These are phyloP conservation scores for Peronospora farinosa DNA, from an alignment of 352 stramenopile genomes.

Conservation along the genomic window DNA sequence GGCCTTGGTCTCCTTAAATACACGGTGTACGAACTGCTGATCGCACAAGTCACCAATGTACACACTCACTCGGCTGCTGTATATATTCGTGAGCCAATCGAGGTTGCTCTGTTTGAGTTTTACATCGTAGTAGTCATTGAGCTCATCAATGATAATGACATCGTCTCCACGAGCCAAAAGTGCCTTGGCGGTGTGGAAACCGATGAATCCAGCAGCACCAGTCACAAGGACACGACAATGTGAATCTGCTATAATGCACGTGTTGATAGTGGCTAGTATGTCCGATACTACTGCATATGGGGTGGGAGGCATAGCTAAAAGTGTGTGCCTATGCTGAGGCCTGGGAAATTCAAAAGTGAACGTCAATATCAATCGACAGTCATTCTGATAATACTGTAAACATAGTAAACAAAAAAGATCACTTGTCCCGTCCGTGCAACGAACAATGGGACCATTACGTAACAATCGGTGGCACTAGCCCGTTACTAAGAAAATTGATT, in stretches of 20 bases:
- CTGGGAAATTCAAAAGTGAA: too few relatives aligned
- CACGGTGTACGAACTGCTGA: conserved; percentile 77
- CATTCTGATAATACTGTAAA: too few relatives aligned
- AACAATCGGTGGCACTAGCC: too few relatives aligned
- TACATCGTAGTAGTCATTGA: conserved; percentile 99
- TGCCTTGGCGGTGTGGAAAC: conserved; percentile 90
- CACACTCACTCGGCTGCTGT: conserved; percentile 56
- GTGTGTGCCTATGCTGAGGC: too few relatives aligned
- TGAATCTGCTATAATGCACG: not conserved
- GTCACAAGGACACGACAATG: conserved; percentile 72
- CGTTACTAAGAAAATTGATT: too few relatives aligned
- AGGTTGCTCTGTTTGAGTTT: conserved; percentile 95
- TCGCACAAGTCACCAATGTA: conserved; percentile 94
- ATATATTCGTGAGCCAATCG: conserved; percentile 58
- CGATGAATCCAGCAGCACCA: conserved; percentile 95
- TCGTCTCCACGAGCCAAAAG: conserved; percentile 84
- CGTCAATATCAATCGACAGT: too few relatives aligned
- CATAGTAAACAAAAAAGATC: too few relatives aligned
- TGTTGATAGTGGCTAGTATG: conserved; percentile 3
- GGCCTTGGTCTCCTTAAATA: conserved; percentile 86
- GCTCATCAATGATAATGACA: conserved; percentile 96
- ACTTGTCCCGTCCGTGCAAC: too few relatives aligned
- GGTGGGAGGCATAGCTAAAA: conserved; percentile 16
- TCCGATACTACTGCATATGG: conserved; percentile 22
- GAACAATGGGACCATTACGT: too few relatives aligned